These are phyloP conservation scores for Ophiocordyceps camponoti-saundersi DNA, from an alignment of 2,329 filamentous ascomycete genomes.

Conservation along the genomic window DNA sequence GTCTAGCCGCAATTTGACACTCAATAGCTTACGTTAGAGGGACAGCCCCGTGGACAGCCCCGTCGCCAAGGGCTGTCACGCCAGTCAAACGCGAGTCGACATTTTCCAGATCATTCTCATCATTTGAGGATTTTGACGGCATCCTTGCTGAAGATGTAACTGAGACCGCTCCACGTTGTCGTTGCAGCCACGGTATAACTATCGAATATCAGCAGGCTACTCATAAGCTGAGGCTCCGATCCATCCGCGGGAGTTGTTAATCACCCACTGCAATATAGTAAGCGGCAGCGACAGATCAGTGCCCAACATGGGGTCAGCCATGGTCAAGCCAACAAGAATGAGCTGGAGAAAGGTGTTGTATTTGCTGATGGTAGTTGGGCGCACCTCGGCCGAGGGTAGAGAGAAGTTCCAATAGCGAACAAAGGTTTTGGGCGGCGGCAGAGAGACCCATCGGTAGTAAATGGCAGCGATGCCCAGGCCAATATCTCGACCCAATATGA, in stretches of 20 bases:
- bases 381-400: constrained; percentile 71
- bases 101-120: constrained; percentile 1
- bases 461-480: constrained; percentile 72
- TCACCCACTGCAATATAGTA: constrained; percentile 45
- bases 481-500: constrained; percentile 80
- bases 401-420: constrained; percentile 94
- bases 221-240: neutral
- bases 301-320: constrained; percentile 61
- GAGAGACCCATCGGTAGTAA: constrained; percentile 89
- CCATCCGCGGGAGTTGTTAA: neutral
- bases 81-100: neutral
- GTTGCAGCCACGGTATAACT: constrained; percentile 77
- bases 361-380: constrained; percentile 70
- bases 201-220: constrained; percentile 1
- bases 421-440: constrained; percentile 88
- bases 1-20: neutral
- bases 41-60: too few relatives aligned
- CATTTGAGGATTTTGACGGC: constrained; percentile 66
- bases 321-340: constrained; percentile 68
- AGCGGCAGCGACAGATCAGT: constrained; percentile 36
- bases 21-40: neutral
- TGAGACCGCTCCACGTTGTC: constrained; percentile 84
- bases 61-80: neutral
- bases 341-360: constrained; percentile 90
- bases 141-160: constrained; percentile 80